Conservation (phyloP, 1,284 basidiomycete genomes). For the Tausonia pullulans region DNA sequence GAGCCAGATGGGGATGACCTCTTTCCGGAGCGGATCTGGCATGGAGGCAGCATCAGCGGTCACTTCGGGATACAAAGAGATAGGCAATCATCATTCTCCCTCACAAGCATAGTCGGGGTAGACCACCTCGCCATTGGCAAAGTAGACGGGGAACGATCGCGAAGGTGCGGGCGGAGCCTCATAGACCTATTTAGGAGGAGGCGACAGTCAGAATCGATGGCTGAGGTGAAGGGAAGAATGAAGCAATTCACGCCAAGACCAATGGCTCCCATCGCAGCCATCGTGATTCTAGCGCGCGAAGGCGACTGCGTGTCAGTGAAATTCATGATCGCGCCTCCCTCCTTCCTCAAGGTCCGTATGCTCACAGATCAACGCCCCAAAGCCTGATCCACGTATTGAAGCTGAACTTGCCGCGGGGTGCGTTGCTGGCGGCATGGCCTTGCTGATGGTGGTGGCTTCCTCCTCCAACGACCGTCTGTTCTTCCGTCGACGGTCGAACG, state of each 20-base stretch:
- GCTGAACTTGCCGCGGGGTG: background rate
- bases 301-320: slow-evolving; percentile 22
- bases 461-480: slow-evolving; percentile 1
- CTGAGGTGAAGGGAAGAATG: slow-evolving; percentile 24
- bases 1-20: slow-evolving; percentile 46
- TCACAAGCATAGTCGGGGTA: slow-evolving; percentile 24
- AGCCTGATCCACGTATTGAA: slow-evolving; percentile 9
- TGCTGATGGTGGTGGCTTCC: too few relatives aligned
- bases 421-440: too few relatives aligned
- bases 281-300: slow-evolving; percentile 20
- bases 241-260: slow-evolving; percentile 38
- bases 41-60: slow-evolving; percentile 22
- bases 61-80: slow-evolving; percentile 16
- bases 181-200: background rate
- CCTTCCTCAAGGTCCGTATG: background rate
- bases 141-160: slow-evolving; percentile 29
- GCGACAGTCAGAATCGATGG: slow-evolving; percentile 2
- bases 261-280: slow-evolving; percentile 34
- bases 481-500: background rate
- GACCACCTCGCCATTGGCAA: slow-evolving; percentile 28
- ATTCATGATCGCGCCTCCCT: slow-evolving; percentile 7
- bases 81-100: slow-evolving; percentile 17
- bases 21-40: slow-evolving; percentile 37
- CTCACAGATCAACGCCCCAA: slow-evolving; percentile 14
- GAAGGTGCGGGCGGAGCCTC: slow-evolving; percentile 33